Evolutionary conservation across 306 rosid species (phyloP).

Genomic region (Nissolia schottii): DNA sequence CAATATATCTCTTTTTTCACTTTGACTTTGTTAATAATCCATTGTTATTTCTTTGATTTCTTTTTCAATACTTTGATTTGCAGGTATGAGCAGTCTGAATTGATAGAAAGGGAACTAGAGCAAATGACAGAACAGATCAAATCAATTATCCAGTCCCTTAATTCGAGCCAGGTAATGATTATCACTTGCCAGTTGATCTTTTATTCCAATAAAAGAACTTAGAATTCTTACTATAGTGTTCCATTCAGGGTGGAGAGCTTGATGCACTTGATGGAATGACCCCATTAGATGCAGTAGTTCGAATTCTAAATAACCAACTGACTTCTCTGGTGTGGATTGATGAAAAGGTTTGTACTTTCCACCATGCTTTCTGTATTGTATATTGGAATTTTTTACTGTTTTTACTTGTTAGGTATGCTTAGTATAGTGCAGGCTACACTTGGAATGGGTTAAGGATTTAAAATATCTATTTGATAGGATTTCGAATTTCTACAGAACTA

Average conservation of each 20-base stretch:
- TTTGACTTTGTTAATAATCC: background rate
- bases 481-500: too few species aligned
- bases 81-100: constrained; percentile 95
- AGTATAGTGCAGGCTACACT: background rate
- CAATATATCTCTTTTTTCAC: background rate
- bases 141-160: constrained; percentile 78
- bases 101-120: constrained; percentile 85
- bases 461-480: too few species aligned
- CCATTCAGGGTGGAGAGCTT: constrained; percentile 81
- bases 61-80: background rate
- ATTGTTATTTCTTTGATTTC: background rate
- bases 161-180: constrained; percentile 76
- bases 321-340: constrained; percentile 96
- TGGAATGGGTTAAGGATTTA: too few species aligned
- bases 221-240: constrained; percentile 16
- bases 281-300: constrained; percentile 87
- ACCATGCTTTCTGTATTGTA: background rate
- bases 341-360: constrained; percentile 73
- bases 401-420: background rate
- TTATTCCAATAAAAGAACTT: background rate
- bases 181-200: background rate
- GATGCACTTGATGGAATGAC: constrained; percentile 63
- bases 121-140: constrained; percentile 96
- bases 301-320: constrained; percentile 86
- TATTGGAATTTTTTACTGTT: background rate